Conservation (phyloP, 2,329 filamentous ascomycete species). For the Verticillium zaregamsianum region DNA sequence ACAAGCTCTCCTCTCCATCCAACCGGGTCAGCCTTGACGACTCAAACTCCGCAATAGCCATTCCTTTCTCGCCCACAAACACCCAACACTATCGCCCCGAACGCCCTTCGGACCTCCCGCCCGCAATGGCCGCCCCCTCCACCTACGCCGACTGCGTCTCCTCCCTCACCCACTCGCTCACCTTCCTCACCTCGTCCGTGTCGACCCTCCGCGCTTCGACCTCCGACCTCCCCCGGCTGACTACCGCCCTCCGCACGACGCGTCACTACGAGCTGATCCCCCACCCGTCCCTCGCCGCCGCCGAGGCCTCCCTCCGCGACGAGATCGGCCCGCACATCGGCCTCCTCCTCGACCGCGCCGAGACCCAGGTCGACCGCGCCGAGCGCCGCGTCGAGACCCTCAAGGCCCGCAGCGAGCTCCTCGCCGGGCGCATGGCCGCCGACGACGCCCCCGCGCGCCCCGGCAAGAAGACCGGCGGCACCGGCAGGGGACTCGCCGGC, state of each 20-base stretch:
- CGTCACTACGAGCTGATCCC: slow-evolving; percentile 93
- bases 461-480: slow-evolving; percentile 15
- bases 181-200: slow-evolving; percentile 57
- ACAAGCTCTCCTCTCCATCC: no score
- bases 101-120: neutral
- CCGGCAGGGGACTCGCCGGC: slow-evolving; percentile 39
- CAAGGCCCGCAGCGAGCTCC: slow-evolving; percentile 76
- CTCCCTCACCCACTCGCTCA: slow-evolving; percentile 55
- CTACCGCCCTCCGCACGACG: slow-evolving; percentile 39
- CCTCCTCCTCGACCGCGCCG: slow-evolving; percentile 74
- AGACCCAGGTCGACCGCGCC: slow-evolving; percentile 76
- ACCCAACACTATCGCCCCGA: neutral
- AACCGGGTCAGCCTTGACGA: neutral
- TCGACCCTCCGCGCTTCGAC: slow-evolving; percentile 52
- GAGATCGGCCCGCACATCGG: slow-evolving; percentile 87
- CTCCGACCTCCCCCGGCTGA: slow-evolving; percentile 53
- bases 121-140: slow-evolving; percentile 6
- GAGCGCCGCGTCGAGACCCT: slow-evolving; percentile 79
- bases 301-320: slow-evolving; percentile 78
- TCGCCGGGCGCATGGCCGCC: slow-evolving; percentile 61
- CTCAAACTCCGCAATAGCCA: neutral
- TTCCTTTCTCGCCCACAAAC: neutral
- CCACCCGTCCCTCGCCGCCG: slow-evolving; percentile 74
- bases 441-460: slow-evolving; percentile 12
- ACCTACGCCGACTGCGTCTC: slow-evolving; percentile 55